Percentiles rank a stretch among this genome's conserved stretches.
Evolutionary conservation across 495 filamentous ascomycete genomes (phyloP).

Genomic region (Tricharina praecox): DNA sequence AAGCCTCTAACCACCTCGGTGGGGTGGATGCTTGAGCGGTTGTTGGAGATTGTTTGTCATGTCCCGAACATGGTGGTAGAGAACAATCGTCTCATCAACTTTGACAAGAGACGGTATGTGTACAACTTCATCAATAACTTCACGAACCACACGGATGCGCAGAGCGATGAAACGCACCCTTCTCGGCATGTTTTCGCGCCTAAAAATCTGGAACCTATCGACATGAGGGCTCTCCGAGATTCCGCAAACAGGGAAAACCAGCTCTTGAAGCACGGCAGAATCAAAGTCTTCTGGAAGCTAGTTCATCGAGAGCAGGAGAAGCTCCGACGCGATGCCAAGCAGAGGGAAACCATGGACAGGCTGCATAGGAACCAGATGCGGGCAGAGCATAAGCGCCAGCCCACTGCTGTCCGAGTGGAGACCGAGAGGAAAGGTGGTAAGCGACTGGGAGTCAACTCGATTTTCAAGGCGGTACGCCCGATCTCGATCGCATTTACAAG

Average conservation of each 20-base stretch:
- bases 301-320: slow-evolving; percentile 28
- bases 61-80: slow-evolving; percentile 29
- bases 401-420: slow-evolving; percentile 21
- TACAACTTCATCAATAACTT: slow-evolving; percentile 29
- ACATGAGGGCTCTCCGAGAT: slow-evolving; percentile 21
- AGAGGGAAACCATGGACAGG: slow-evolving; percentile 25
- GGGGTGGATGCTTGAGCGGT: slow-evolving; percentile 27
- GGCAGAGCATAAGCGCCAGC: slow-evolving; percentile 23
- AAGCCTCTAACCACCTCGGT: slow-evolving; percentile 26
- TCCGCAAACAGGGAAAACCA: slow-evolving; percentile 24
- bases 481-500: slow-evolving; percentile 26
- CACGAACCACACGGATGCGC: slow-evolving; percentile 12
- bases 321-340: slow-evolving; percentile 24
- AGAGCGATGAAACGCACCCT: background rate
- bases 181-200: background rate
- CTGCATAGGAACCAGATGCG: slow-evolving; percentile 22
- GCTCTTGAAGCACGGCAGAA: slow-evolving; percentile 12
- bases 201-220: slow-evolving; percentile 6
- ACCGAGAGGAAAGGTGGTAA: slow-evolving; percentile 24
- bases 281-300: slow-evolving; percentile 25
- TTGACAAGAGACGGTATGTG: slow-evolving; percentile 28
- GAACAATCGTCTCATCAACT: slow-evolving; percentile 28
- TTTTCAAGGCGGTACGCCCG: slow-evolving; percentile 26
- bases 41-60: slow-evolving; percentile 28
- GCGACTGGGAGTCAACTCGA: slow-evolving; percentile 26